These are phyloP conservation scores for Graphilbum fragrans DNA, from an alignment of 2,329 filamentous ascomycete genomes.

Conservation along the genomic window DNA sequence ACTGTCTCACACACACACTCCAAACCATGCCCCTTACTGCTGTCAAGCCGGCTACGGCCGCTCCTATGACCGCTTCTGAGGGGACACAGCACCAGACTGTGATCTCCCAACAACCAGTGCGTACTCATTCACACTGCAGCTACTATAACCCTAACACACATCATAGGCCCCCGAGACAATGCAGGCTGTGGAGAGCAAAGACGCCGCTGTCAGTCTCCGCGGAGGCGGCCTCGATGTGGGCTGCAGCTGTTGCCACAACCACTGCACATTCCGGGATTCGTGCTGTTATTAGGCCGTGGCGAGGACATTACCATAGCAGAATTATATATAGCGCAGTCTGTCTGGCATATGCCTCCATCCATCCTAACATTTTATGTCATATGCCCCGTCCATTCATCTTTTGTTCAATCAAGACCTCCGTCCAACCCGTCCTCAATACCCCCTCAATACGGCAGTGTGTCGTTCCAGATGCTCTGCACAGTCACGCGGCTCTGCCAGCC, in stretches of 20 bases:
- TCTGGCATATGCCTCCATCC: too few species aligned
- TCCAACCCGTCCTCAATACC: too few species aligned
- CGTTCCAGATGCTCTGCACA: conserved; percentile 40
- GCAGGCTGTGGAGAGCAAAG: background rate
- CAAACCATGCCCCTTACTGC: background rate
- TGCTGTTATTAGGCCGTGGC: background rate
- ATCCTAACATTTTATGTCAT: too few species aligned
- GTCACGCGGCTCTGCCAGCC: conserved; percentile 30
- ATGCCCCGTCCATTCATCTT: too few species aligned
- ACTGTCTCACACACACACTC: background rate
- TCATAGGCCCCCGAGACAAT: background rate
- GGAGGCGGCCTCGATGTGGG: background rate
- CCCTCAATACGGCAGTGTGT: conserved; percentile 10
- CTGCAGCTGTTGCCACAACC: background rate
- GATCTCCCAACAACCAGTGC: background rate
- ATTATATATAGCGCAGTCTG: too few species aligned
- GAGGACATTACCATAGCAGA: background rate
- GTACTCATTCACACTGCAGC: background rate
- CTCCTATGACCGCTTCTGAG: background rate
- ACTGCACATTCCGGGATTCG: background rate
- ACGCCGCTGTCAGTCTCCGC: background rate
- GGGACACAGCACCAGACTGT: background rate
- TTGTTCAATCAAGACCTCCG: too few species aligned
- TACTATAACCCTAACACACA: background rate
- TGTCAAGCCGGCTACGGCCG: background rate